Base-by-base conservation (phyloP, 1,284 basidiomycete species). In the Tilletia indica region DNA sequence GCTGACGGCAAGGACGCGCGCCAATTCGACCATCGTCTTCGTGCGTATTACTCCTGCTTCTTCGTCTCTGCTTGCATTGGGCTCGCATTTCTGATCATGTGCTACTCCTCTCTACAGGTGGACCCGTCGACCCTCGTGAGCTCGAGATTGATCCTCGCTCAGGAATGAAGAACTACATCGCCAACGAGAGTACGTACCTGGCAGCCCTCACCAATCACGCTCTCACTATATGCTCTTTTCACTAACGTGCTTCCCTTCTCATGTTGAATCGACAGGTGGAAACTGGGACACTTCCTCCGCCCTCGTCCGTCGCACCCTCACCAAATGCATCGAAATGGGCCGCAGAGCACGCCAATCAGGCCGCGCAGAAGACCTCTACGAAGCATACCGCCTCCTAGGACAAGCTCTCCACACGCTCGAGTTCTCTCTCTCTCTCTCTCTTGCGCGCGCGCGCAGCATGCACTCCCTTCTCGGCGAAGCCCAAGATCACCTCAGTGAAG, bases 81-180 rank as follows among this genome's bases (percentile, higher is more conserved):
- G 25, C 2, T 31, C 25, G 25, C 2, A 31, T 31, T 31, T 2
- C 25, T 31, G 25, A 31, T 2, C 25, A 31, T 31, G 25, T 31
- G 25, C 25, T 31, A 31, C 25, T 45, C 12, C 19, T 54, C 51
- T 54, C 19, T 19, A 25, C 36, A 64, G 61, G 61, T 66, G 90
- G 90, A 19, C 92, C 92, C 2, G 89, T 94, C 66, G 85, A 89
- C 71, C 91, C 91, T 0, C 86, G 88, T 58, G 94, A 97, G 83
- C 87, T 97, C 5, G 91, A 95, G 78, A 88, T 97, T 34, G 94
- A 97, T 83, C 89, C 89, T 0, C 87, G 88, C 11, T 93, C 91
- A 0, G 94, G 94, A 4, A 96, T 97, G 93, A 97, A 97, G 87
- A 94, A 94, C 81, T 97, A 96, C 83, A 94, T 97, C 72, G 92